phyloP scores from a whole-genome alignment of 176 grass and related monocot species.

The Rhynchospora tenuis region DNA sequence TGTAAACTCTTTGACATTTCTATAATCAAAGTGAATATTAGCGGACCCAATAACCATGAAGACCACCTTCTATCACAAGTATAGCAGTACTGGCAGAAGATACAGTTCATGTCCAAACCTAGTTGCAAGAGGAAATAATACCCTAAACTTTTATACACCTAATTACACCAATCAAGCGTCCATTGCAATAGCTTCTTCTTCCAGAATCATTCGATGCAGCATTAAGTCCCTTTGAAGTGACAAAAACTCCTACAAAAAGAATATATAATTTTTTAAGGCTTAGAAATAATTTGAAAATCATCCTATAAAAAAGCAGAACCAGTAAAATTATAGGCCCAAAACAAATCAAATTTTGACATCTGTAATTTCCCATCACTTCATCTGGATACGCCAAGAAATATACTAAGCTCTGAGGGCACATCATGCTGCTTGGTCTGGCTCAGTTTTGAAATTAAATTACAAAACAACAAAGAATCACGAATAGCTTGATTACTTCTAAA shows the following conservation, averaged over 20 bases:
- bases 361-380: neutral
- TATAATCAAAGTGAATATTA: neutral
- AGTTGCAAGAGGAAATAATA: neutral
- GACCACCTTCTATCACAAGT: neutral
- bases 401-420: neutral
- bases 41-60: neutral
- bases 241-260: conserved; percentile 68
- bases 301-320: neutral
- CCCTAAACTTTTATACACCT: neutral
- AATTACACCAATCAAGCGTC: conserved; percentile 17
- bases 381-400: neutral
- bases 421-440: neutral
- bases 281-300: neutral
- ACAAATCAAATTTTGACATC: neutral
- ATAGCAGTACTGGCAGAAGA: neutral
- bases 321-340: neutral
- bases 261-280: neutral
- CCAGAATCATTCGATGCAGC: conserved; percentile 66
- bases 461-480: neutral
- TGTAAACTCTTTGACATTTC: neutral
- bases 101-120: neutral
- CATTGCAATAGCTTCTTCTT: conserved; percentile 44
- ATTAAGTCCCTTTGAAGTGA: conserved; percentile 73
- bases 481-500: neutral
- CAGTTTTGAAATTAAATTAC: neutral